Evolutionary conservation across 768 basidiomycete genomes (phyloP).

Genomic region (Leucosporidium scottii): DNA sequence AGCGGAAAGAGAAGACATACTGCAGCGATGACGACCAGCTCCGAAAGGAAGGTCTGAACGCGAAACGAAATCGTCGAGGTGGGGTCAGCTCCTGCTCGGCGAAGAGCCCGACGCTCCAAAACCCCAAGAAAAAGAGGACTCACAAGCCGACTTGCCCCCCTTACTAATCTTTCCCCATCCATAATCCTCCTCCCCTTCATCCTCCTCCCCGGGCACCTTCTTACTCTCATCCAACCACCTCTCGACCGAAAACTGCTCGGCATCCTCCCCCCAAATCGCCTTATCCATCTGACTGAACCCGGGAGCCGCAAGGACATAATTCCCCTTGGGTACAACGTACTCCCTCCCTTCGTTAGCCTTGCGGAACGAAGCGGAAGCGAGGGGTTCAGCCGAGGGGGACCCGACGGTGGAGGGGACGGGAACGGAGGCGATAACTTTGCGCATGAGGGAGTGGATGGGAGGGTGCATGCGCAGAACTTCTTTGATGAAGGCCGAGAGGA

Average conservation of each 20-base stretch:
- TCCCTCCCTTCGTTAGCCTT: constrained; percentile 48
- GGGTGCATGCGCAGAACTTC: constrained; percentile 91
- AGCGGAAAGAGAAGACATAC: too few relatives aligned
- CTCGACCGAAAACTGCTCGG: constrained; percentile 61
- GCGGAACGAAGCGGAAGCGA: neutral
- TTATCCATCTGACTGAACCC: constrained; percentile 83
- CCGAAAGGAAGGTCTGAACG: constrained; percentile 90
- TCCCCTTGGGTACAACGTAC: constrained; percentile 82
- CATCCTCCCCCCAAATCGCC: constrained; percentile 64
- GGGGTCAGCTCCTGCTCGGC: neutral
- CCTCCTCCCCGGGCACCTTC: constrained; percentile 65
- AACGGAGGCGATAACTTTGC: constrained; percentile 79
- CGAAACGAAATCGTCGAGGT: too few relatives aligned
- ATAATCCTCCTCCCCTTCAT: constrained; percentile 73
- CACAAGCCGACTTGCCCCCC: constrained; percentile 36
- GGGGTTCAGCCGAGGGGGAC: constrained; percentile 55
- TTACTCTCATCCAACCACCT: constrained; percentile 86
- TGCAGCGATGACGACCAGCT: constrained; percentile 39
- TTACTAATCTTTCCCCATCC: constrained; percentile 82
- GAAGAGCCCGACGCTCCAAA: too few relatives aligned
- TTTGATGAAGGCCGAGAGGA: constrained; percentile 82
- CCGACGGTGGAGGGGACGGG: constrained; percentile 71
- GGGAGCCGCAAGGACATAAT: constrained; percentile 83
- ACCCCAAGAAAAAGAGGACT: too few relatives aligned
- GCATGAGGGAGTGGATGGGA: constrained; percentile 92